phyloP scores from a whole-genome alignment of 306 rosid genomes.

The Sesbania bispinosa region DNA sequence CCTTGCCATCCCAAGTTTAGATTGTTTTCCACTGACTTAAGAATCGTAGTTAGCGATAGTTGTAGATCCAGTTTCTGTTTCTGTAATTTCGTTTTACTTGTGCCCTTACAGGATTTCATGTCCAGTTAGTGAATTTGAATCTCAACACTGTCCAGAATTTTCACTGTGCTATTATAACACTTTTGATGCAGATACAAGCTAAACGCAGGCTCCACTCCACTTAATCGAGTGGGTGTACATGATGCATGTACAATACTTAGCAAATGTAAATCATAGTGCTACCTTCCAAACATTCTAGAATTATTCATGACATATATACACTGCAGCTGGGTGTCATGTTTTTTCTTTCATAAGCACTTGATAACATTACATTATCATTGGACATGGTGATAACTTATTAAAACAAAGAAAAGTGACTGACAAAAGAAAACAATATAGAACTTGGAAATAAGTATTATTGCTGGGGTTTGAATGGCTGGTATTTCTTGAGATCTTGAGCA shows the following conservation, averaged over 20 bases:
- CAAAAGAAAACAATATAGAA: constrained; percentile 6
- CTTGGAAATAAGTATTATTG: constrained; percentile 29
- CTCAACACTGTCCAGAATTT: not conserved
- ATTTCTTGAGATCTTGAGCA: constrained; percentile 63
- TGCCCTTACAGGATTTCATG: not conserved
- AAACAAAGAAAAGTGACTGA: not conserved
- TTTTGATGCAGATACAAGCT: constrained; percentile 9
- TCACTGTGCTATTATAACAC: not conserved
- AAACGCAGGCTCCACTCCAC: not conserved
- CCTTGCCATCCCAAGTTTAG: not conserved
- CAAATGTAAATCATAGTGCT: constrained; percentile 1
- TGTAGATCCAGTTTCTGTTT: not conserved
- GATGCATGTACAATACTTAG: not conserved
- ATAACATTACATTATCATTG: constrained; percentile 35
- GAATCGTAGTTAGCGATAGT: constrained; percentile 1
- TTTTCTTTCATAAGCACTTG: constrained; percentile 12
- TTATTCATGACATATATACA: constrained; percentile 29
- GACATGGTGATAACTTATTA: constrained; percentile 15
- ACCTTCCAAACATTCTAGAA: constrained; percentile 11
- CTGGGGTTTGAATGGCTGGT: constrained; percentile 64
- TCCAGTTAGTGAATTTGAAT: constrained; percentile 11
- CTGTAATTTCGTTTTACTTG: not conserved
- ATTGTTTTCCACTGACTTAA: not conserved
- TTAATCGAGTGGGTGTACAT: not conserved
- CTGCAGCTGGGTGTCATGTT: constrained; percentile 12